Conservation (phyloP, 2,329 filamentous ascomycete genomes). For the Cladosporium sp. region DNA sequence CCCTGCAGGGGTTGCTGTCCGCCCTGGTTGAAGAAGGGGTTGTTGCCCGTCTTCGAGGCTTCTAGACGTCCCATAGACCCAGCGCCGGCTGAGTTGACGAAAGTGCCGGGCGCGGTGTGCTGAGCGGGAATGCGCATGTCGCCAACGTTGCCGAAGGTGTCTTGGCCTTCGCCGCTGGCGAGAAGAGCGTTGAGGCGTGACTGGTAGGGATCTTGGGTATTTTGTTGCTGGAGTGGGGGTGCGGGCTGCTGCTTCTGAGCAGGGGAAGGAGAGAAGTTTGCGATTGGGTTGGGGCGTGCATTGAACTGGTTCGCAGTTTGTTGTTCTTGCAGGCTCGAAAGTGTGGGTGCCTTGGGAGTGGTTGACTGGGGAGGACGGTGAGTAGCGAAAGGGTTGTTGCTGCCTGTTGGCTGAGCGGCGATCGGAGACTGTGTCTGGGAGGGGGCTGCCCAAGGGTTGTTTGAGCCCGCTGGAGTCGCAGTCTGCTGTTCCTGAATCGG, state of each 20-base stretch:
- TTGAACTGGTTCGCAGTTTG: constrained; percentile 63
- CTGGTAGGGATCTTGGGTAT: constrained; percentile 50
- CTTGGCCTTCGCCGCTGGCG: constrained; percentile 81
- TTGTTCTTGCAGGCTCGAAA: constrained; percentile 75
- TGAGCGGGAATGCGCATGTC: constrained; percentile 92
- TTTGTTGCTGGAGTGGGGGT: constrained; percentile 22
- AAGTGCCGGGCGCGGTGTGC: constrained; percentile 91
- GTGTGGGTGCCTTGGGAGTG: constrained; percentile 53
- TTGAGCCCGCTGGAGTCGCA: constrained; percentile 68
- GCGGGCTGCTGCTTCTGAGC: constrained; percentile 44
- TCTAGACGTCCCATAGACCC: constrained; percentile 65
- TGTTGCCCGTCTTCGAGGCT: constrained; percentile 64
- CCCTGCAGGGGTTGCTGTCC: constrained; percentile 31
- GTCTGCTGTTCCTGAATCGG: constrained; percentile 53
- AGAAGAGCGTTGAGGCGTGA: constrained; percentile 81
- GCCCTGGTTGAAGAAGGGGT: constrained; percentile 75
- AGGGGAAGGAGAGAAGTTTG: constrained; percentile 31
- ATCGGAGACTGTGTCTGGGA: constrained; percentile 58
- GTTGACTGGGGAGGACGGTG: constrained; percentile 55
- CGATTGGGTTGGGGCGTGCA: constrained; percentile 44
- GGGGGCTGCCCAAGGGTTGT: constrained; percentile 79
- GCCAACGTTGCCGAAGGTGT: constrained; percentile 96
- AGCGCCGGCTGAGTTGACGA: constrained; percentile 88
- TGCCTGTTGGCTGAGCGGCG: constrained; percentile 81
- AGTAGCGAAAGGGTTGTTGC: constrained; percentile 92